Evolutionary conservation across 1,139 yeast species (phyloP).

Genomic region (Geotrichum citri-aurantii): DNA sequence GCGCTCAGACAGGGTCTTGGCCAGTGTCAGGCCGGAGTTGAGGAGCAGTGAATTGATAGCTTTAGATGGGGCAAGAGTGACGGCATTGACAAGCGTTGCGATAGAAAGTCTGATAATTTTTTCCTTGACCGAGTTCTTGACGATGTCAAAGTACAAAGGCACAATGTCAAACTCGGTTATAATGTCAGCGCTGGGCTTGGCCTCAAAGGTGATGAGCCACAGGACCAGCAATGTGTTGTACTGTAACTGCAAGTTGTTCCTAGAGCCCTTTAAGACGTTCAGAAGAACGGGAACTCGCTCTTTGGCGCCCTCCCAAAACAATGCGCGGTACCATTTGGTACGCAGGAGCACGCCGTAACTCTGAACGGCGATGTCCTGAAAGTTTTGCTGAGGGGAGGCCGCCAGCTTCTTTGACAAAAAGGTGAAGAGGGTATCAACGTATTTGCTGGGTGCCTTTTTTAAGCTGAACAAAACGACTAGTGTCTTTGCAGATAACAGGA

Average conservation of each 20-base stretch:
- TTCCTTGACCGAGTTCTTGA: slow-evolving; percentile 82
- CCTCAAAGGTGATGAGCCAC: slow-evolving; percentile 81
- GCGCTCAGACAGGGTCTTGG: slow-evolving; percentile 68
- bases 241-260: slow-evolving; percentile 68
- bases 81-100: slow-evolving; percentile 54
- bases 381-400: slow-evolving; percentile 45
- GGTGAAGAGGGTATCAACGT: slow-evolving; percentile 42
- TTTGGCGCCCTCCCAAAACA: slow-evolving; percentile 48
- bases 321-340: slow-evolving; percentile 50
- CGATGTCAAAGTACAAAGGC: slow-evolving; percentile 55
- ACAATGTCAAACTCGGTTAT: slow-evolving; percentile 43
- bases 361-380: slow-evolving; percentile 64
- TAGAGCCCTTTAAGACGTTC: slow-evolving; percentile 43
- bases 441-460: slow-evolving; percentile 25
- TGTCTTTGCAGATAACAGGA: slow-evolving; percentile 34
- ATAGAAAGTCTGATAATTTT: slow-evolving; percentile 80
- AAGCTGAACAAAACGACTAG: slow-evolving; percentile 31
- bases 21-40: slow-evolving; percentile 66
- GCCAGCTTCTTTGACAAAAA: slow-evolving; percentile 43
- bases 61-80: slow-evolving; percentile 34
- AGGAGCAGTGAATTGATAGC: slow-evolving; percentile 67
- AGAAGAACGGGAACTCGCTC: slow-evolving; percentile 54
- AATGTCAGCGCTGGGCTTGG: slow-evolving; percentile 48
- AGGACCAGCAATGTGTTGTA: slow-evolving; percentile 70
- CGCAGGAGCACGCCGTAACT: slow-evolving; percentile 58